phyloP scores from a whole-genome alignment of 2,329 filamentous ascomycete genomes.

The Epichloe sibirici region DNA sequence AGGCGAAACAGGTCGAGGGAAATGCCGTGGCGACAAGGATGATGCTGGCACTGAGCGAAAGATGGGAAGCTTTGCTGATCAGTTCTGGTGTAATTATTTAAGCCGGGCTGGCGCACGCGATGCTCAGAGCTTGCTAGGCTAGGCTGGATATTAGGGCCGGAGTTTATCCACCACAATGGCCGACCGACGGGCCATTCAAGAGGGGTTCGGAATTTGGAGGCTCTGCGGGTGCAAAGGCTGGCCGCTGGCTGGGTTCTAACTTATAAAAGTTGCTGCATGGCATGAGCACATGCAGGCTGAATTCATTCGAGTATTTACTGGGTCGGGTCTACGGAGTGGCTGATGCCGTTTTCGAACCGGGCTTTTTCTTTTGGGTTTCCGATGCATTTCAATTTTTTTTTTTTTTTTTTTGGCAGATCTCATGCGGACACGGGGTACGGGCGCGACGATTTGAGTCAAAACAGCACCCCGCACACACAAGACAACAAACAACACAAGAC shows the following conservation, averaged over 20 bases:
- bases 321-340: no score
- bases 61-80: not conserved
- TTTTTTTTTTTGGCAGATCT: no score
- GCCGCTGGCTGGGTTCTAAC: not conserved
- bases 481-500: no score
- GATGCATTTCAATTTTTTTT: no score
- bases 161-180: constrained; percentile 5
- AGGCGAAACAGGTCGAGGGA: not conserved
- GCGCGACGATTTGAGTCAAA: no score
- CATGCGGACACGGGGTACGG: no score
- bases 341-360: no score
- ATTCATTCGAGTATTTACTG: no score
- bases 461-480: no score
- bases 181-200: no score
- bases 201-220: not conserved
- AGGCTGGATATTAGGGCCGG: constrained; percentile 1
- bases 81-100: not conserved
- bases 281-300: not conserved
- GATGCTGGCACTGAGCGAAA: not conserved
- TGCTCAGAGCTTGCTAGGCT: not conserved
- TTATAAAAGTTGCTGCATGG: no score
- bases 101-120: not conserved
- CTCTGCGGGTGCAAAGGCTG: not conserved
- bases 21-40: not conserved
- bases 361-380: no score